Evolutionary conservation across 2,329 filamentous ascomycete genomes (phyloP).

Genomic region (Catunica adiposa): DNA sequence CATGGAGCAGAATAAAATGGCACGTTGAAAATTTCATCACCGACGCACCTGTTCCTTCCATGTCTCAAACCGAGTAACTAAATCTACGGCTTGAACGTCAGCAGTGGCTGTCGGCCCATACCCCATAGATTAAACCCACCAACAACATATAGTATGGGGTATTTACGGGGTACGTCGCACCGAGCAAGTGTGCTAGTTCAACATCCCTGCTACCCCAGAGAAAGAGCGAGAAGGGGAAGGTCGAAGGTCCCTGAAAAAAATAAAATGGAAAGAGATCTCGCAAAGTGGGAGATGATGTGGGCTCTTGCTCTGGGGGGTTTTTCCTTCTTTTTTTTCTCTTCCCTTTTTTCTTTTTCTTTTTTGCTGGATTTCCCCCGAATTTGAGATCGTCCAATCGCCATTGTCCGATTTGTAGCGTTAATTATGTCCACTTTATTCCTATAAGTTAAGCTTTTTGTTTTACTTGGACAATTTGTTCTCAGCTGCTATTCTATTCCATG

Average conservation of each 20-base stretch:
- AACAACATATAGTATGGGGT: slow-evolving; percentile 5
- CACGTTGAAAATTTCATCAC: neutral
- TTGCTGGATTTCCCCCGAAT: too few relatives aligned
- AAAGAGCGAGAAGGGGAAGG: slow-evolving; percentile 3
- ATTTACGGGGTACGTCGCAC: slow-evolving; percentile 9
- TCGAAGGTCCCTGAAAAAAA: neutral
- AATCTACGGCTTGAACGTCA: neutral
- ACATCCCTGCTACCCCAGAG: slow-evolving; percentile 8
- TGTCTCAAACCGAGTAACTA: neutral
- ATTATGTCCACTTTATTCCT: too few relatives aligned
- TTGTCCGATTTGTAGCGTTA: too few relatives aligned
- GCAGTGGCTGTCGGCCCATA: slow-evolving; percentile 1
- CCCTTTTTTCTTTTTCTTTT: too few relatives aligned
- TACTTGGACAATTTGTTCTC: too few relatives aligned
- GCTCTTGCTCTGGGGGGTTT: too few relatives aligned
- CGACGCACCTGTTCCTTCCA: neutral
- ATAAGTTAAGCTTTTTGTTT: too few relatives aligned
- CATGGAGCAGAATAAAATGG: neutral
- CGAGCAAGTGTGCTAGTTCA: neutral
- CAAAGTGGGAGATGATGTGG: too few relatives aligned
- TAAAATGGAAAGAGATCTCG: too few relatives aligned
- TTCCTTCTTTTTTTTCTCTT: too few relatives aligned
- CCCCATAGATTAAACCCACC: slow-evolving; percentile 3
- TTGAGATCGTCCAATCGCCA: too few relatives aligned
- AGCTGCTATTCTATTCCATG: neutral